phyloP scores from a whole-genome alignment of 768 basidiomycete genomes.

The Mycena epipterygia region DNA sequence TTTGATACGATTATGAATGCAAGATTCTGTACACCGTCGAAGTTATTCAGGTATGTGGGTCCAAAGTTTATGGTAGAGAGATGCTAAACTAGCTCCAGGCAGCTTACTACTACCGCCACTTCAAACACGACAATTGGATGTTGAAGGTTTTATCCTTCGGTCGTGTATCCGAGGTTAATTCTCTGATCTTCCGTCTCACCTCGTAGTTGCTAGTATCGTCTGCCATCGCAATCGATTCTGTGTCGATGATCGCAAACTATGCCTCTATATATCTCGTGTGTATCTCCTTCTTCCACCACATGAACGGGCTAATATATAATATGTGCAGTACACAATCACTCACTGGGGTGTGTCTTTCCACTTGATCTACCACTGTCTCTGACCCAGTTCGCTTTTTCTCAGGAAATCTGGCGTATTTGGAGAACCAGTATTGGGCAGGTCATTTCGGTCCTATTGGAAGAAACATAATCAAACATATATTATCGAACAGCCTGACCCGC shows the following conservation, averaged over 20 bases:
- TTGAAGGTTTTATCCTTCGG: slow-evolving; percentile 2
- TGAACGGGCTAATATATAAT: slow-evolving; percentile 5
- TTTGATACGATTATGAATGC: slow-evolving; percentile 7
- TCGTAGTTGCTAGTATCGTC: slow-evolving; percentile 21
- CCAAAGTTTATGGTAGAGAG: no score
- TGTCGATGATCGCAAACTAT: slow-evolving; percentile 15
- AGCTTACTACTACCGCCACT: no score
- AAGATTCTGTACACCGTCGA: no score
- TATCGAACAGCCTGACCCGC: slow-evolving; percentile 3
- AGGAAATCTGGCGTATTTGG: slow-evolving; percentile 9
- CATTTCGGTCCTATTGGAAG: slow-evolving; percentile 5
- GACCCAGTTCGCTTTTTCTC: no score
- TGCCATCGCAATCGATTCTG: slow-evolving; percentile 16
- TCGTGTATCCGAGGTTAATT: slow-evolving; percentile 12
- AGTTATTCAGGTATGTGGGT: no score
- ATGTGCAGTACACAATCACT: slow-evolving; percentile 23
- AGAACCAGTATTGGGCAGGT: slow-evolving; percentile 21
- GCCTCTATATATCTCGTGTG: slow-evolving; percentile 18
- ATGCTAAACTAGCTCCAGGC: no score
- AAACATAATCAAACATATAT: neutral
- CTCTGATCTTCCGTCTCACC: slow-evolving; percentile 11
- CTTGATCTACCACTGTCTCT: no score
- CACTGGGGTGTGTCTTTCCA: slow-evolving; percentile 21
- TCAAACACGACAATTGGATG: no score
- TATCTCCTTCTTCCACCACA: slow-evolving; percentile 12